Evolutionary conservation across 768 basidiomycete genomes (phyloP).

Genomic region (Phaeolepiota aurea): DNA sequence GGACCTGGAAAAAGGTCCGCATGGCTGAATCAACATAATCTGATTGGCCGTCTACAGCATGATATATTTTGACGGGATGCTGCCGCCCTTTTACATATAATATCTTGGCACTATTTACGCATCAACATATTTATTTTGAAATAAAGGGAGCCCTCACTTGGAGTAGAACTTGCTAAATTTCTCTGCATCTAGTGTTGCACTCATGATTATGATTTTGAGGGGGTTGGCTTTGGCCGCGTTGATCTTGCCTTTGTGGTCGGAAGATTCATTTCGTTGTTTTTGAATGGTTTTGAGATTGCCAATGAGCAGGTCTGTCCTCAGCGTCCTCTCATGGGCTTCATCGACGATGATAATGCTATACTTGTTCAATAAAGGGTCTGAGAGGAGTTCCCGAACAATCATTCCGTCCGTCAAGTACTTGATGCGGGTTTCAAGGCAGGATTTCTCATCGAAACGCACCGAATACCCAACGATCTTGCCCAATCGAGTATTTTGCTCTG

Average conservation of each 20-base stretch:
- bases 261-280: conserved; percentile 43
- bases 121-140: conserved; percentile 2
- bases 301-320: conserved; percentile 91
- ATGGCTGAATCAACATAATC: conserved; percentile 89
- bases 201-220: conserved; percentile 94
- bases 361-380: conserved; percentile 62
- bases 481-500: conserved; percentile 65
- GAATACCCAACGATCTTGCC: conserved; percentile 87
- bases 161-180: conserved; percentile 87
- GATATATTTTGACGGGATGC: conserved; percentile 81
- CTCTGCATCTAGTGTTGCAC: conserved; percentile 93
- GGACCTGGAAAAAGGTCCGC: conserved; percentile 92
- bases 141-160: conserved; percentile 39
- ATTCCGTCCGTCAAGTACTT: conserved; percentile 98
- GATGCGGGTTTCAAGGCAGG: conserved; percentile 66
- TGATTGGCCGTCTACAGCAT: conserved; percentile 60
- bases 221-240: conserved; percentile 41
- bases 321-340: conserved; percentile 93
- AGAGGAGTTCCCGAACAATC: conserved; percentile 87
- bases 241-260: conserved; percentile 33
- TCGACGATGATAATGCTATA: conserved; percentile 92
- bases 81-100: conserved; percentile 91
- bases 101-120: conserved; percentile 61
- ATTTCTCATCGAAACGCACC: conserved; percentile 89
- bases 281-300: conserved; percentile 84